Evolutionary conservation across 768 basidiomycete species (phyloP).

Genomic region (Leccinellum rugosiceps): DNA sequence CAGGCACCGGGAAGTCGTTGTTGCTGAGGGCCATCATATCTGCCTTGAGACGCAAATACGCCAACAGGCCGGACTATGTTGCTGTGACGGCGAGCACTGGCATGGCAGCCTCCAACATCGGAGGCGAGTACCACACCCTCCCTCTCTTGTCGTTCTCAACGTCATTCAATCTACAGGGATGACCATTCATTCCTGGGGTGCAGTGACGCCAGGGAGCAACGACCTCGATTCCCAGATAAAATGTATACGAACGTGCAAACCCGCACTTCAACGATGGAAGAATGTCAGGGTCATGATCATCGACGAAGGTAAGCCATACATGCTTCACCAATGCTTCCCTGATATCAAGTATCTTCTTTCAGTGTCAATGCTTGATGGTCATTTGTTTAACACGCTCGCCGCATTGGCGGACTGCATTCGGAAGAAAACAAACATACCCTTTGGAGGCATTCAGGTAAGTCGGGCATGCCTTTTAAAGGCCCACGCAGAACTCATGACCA

Average conservation of each 20-base stretch:
- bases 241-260: constrained; percentile 51
- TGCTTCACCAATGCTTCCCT: background rate
- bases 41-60: constrained; percentile 40
- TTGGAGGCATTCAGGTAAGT: constrained; percentile 63
- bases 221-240: constrained; percentile 44
- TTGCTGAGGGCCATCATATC: constrained; percentile 56
- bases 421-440: constrained; percentile 48
- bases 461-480: background rate
- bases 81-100: constrained; percentile 45
- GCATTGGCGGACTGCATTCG: constrained; percentile 50
- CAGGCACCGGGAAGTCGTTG: constrained; percentile 66
- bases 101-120: constrained; percentile 51
- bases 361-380: constrained; percentile 74
- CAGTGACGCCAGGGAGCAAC: constrained; percentile 47
- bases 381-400: constrained; percentile 57
- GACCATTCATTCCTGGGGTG: constrained; percentile 62
- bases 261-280: constrained; percentile 56
- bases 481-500: background rate
- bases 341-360: background rate
- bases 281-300: constrained; percentile 57
- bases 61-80: constrained; percentile 31
- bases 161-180: constrained; percentile 36
- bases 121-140: constrained; percentile 20
- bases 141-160: background rate
- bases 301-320: constrained; percentile 50